phyloP scores from a whole-genome alignment of 2,329 filamentous ascomycete genomes.

The Oidium heveae region DNA sequence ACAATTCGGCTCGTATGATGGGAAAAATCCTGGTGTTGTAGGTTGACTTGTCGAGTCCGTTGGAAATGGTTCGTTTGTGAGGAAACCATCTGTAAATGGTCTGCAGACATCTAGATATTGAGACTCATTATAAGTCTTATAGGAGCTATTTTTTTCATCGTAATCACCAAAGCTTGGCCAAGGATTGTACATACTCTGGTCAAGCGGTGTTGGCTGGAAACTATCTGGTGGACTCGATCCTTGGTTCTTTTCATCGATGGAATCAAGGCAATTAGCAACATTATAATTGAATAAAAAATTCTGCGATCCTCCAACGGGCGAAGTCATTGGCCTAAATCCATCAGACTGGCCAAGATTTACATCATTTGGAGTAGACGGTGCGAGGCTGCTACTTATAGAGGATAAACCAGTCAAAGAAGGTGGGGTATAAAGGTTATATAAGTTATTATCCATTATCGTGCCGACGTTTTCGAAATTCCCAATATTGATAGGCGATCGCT shows the following conservation, averaged over 20 bases:
- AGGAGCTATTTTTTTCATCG: too few relatives aligned
- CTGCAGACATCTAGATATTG: too few relatives aligned
- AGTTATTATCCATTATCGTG: slow-evolving; percentile 11
- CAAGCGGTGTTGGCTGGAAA: too few relatives aligned
- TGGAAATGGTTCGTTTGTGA: slow-evolving; percentile 9
- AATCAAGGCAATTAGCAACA: slow-evolving; percentile 7
- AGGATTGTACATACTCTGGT: too few relatives aligned
- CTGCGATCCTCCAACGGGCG: too few relatives aligned
- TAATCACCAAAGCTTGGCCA: too few relatives aligned
- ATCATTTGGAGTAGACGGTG: slow-evolving; percentile 11
- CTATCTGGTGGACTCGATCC: slow-evolving; percentile 9
- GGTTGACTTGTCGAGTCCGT: slow-evolving; percentile 10
- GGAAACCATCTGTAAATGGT: slow-evolving; percentile 4
- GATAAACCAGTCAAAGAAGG: slow-evolving; percentile 8
- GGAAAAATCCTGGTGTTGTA: slow-evolving; percentile 12
- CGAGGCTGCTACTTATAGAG: slow-evolving; percentile 12
- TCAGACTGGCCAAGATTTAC: too few relatives aligned
- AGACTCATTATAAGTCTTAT: too few relatives aligned
- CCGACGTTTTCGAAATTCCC: slow-evolving; percentile 9
- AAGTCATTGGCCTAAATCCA: too few relatives aligned
- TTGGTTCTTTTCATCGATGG: slow-evolving; percentile 7
- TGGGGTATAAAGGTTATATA: slow-evolving; percentile 7
- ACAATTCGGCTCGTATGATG: slow-evolving; percentile 8
- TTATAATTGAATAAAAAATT: background rate
- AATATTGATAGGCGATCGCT: slow-evolving; percentile 13